Base-by-base conservation (phyloP, 1,139 yeast species). In the Sugiyamaella paludigena region DNA sequence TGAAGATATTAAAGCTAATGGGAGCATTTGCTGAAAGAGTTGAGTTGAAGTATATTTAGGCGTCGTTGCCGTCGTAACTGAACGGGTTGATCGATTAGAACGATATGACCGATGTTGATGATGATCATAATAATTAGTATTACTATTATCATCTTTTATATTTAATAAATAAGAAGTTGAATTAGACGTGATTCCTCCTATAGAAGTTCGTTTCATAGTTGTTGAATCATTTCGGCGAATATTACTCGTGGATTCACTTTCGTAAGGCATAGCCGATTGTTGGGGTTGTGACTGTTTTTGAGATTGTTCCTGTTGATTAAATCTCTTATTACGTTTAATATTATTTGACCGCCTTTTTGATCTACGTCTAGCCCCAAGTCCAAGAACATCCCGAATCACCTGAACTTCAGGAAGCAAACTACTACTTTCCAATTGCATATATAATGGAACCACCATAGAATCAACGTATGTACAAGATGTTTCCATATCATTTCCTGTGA, bases 1-100 rank as follows among this genome's bases (percentile, higher is more conserved):
- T 7, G 58, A 52, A 29, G 52, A 43, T 11, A 50, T 49, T 30
- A 57, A 45, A 10, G 60, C 57, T 29, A 53, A 30, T 2, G 58
- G 59, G 35, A 55, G 44, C 46, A 55, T 46, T 31, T 52, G 50
- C 15, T 55, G 55, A 37, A 51, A 44, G 39, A 55, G 39, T 27
- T 42, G 34, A 4, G 45, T 10, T 7, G 40, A 42, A 11, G 45
- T 35, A 30, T 35, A 13, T 35, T 35, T 28, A 15, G 27, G 26
- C 27, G 38, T 35, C 27, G 38, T 15, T 7, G 28, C 38, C 12
- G 11, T 32, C 27, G 9, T 27, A 31, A 24, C 34, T 28, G 16
- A 10, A 27, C 24, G 43, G 13, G 7, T 33, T 26, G 31, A 2
- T 30, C 35, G 42, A 29, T 19, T 26, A 29, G 31, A 13, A 27